Base-by-base conservation (phyloP, 345 rosid species). In the Dimocarpus longan region DNA sequence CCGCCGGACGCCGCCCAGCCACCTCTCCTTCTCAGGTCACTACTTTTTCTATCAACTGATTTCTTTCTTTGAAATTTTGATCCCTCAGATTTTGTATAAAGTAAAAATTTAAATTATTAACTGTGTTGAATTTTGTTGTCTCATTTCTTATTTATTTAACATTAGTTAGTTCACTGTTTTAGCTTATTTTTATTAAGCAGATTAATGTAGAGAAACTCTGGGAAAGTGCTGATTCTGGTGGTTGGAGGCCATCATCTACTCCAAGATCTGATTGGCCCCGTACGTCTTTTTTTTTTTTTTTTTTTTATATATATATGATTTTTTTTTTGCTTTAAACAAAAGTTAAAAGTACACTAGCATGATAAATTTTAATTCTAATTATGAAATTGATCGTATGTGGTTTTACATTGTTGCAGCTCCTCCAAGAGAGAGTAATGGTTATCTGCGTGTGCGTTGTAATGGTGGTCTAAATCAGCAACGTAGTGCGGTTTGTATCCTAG, bases 381-480 rank as follows among this genome's bases (percentile, higher is more conserved):
- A 16, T 76, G 16, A 24, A 71, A 10, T 24, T 48, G 46, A 6
- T 76, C 22, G 5, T 37, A 8, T 74, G 32, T 43, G 8, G 46
- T 40, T 48, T 71, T 64, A 48, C 52, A 18, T 81, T 82, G 68
- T 83, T 75, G 86, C 93, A 97, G 99, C 99, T 86, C 98, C 98
- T 72, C 88, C 95, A 4, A 85, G 66, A 70, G 94, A 90, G 84
- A 91, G 87, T 65, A 94, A 89, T 86, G 98, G 99, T 39, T 96
- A 90, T 83, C 92, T 96, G 76, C 97, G 98, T 77, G 98, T 96
- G 70, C 98, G 98, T 12, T 96, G 98, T 83, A 96, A 96, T 78
- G 98, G 99, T 83, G 98, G 99, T 59, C 84, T 96, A 85, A 96
- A 96, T 87, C 99, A 96, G 86, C 99, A 96, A 73, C 94, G 99